phyloP scores from a whole-genome alignment of 306 rosid species.

The Albizia julibrissin region DNA sequence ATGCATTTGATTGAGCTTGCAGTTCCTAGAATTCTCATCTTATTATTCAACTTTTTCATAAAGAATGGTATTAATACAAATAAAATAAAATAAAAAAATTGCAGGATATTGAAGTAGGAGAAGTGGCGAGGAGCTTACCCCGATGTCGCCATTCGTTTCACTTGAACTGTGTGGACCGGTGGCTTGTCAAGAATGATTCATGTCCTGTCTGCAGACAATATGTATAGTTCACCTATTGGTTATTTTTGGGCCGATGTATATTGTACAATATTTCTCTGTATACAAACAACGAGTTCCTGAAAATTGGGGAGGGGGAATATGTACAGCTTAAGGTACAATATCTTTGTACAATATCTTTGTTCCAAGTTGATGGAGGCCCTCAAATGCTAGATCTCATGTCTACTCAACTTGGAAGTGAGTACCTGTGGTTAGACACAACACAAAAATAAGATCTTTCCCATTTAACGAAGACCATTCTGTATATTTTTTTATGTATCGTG shows the following conservation, averaged over 20 bases:
- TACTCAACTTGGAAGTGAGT: neutral
- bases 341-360: neutral
- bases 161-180: constrained; percentile 74
- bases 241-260: constrained; percentile 12
- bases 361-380: neutral
- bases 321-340: constrained; percentile 23
- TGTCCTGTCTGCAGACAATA: constrained; percentile 79
- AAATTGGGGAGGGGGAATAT: constrained; percentile 13
- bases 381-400: neutral
- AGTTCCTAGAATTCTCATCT: constrained; percentile 14
- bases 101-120: constrained; percentile 76
- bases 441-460: neutral
- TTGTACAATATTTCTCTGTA: constrained; percentile 27
- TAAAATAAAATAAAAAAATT: neutral
- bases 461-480: neutral
- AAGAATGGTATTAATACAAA: constrained; percentile 7
- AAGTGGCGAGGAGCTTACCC: constrained; percentile 66
- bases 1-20: constrained; percentile 2
- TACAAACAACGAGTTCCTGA: neutral
- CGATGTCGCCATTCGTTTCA: constrained; percentile 68
- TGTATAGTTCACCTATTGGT: constrained; percentile 34
- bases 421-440: neutral
- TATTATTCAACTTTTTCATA: constrained; percentile 1
- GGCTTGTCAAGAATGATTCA: constrained; percentile 71
- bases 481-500: neutral